Evolutionary conservation across 345 rosid genomes (phyloP), one percentile per base, ranked within the genome.

Genomic region (Draba incana): DNA sequence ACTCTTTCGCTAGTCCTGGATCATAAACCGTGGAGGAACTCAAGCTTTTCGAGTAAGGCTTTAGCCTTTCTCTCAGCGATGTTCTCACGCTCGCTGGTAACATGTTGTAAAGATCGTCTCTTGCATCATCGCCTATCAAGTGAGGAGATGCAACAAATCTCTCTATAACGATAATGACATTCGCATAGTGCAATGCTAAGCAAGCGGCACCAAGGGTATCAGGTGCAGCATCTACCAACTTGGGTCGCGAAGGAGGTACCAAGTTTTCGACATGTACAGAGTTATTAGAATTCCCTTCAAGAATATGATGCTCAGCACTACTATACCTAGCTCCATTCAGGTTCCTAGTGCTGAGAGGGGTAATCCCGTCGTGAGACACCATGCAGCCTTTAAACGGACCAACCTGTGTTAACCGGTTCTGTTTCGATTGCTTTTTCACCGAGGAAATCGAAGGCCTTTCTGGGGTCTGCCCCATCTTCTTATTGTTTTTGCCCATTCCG

Each of bases 31-130:
- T 51, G 4, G 87, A 78, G 11, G 93, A 82, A 33, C 78, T 73
- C 79, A 89, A 72, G 81, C 72, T 81, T 74, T 89, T 92, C 35
- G 88, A 53, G 77, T 83, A 88, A 0, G 92, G 99, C 77, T 83
- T 95, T 67, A 95, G 81, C 68, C 74, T 83, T 51, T 78, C 89
- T 80, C 93, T 83, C 47, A 95, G 62, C 1, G 88, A 80, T 45
- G 79, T 62, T 77, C 97, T 85, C 68, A 95, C 85, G 57, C 81
- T 89, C 13, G 89, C 82, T 0, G 99, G 97, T 69, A 95, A 72
- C 99, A 95, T 88, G 62, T 85, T 89, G 85, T 95, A 95, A 42
- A 95, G 81, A 73, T 95, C 99, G 75, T 92, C 97, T 67, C 98
- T 84, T 14, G 98, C 99, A 74, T 95, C 98, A 10, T 86, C 88